Evolutionary conservation across 2,329 filamentous ascomycete genomes (phyloP), one percentile per base, ranked within the genome.

Genomic region (Parastagonospora nodorum): DNA sequence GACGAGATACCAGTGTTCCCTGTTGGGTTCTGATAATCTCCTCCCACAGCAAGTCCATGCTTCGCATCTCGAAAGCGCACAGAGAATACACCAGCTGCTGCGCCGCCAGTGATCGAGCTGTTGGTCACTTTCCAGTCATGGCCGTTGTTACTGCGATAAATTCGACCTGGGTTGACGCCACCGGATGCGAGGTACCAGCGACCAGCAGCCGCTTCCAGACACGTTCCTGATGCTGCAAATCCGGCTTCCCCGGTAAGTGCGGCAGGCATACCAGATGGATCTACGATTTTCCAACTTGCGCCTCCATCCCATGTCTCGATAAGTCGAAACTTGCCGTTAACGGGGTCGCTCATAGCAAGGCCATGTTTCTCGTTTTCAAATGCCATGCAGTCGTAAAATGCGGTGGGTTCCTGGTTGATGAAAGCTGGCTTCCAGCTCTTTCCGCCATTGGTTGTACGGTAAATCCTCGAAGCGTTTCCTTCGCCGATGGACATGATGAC

Each of bases 351-450:
- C 55, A 67, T 53, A 6, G 65, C 65, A 2, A 69, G 42, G 2
- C 66, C 66, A 33, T 63, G 58, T 36, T 42, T 55, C 27, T 30
- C 33, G 29, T 58, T 56, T 31, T 66, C 65, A 38, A 69, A 69
- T 2, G 64, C 60, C 56, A 69, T 61, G 29, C 66, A 66, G 28
- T 69, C 63, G 36, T 67, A 69, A 31, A 67, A 68, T 2, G 66
- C 66, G 10, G 53, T 45, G 14, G 50, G 42, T 30, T 68, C 64
- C 3, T 55, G 33, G 36, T 68, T 69, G 15, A 63, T 42, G 32
- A 69, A 69, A 0, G 62, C 65, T 1, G 31, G 45, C 11, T 48
- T 49, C 67, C 66, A 68, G 12, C 32, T 55, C 33, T 53, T 44
- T 8, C 66, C 66, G 7, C 60, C 64, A 40, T 69, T 46, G 0